Conservation (phyloP, 768 basidiomycete genomes). For the Neoboletus magnificus region DNA sequence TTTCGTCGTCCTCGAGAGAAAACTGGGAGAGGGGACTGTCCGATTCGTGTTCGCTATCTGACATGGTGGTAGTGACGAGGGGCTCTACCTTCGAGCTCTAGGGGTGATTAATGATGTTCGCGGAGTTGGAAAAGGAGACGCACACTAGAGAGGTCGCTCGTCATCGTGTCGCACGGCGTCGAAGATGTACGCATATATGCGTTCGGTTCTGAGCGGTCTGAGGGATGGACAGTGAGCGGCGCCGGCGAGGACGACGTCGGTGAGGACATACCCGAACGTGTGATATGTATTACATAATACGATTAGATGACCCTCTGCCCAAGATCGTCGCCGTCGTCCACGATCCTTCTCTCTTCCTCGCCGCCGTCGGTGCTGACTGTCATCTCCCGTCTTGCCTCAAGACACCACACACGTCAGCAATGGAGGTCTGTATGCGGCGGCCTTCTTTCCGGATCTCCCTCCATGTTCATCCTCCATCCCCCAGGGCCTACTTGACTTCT, state of each 20-base stretch:
- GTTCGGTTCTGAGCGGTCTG: neutral
- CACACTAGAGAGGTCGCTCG: constrained; percentile 7
- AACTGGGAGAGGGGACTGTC: constrained; percentile 12
- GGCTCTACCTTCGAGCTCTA: neutral
- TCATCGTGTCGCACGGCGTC: constrained; percentile 7
- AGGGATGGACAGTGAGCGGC: neutral
- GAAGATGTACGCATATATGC: neutral
- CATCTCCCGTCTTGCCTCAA: constrained; percentile 1
- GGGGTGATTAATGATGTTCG: constrained; percentile 8
- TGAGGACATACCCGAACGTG: constrained; percentile 15
- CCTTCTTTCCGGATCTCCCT: neutral
- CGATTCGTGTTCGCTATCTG: constrained; percentile 5
- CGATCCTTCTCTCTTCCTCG: constrained; percentile 10
- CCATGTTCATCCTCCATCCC: constrained; percentile 5
- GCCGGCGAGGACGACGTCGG: neutral
- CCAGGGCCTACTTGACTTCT: constrained; percentile 90
- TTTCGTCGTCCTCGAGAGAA: constrained; percentile 24
- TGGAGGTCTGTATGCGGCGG: constrained; percentile 35
- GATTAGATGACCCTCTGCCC: constrained; percentile 39
- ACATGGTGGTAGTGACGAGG: constrained; percentile 4
- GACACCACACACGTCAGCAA: constrained; percentile 21
- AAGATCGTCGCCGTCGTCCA: constrained; percentile 24
- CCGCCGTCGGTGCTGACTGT: constrained; percentile 8
- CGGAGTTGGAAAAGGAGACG: constrained; percentile 12
- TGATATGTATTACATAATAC: constrained; percentile 31